These are phyloP conservation scores for Candida sakaeoensis DNA, from an alignment of 805 yeast species.

Conservation along the genomic window DNA sequence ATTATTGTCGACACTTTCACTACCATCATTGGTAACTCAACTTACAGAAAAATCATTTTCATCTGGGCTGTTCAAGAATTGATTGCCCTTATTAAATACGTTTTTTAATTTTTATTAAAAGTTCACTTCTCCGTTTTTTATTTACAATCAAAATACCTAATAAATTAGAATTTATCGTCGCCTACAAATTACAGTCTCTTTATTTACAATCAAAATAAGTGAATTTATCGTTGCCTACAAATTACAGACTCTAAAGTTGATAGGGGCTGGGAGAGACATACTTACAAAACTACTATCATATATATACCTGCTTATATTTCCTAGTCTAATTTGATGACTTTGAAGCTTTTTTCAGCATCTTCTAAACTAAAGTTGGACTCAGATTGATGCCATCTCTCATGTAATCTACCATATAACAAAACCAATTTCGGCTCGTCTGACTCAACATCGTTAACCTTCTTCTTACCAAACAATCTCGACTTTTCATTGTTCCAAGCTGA, in stretches of 20 bases:
- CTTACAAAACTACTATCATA: background rate
- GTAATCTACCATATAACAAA: conserved; percentile 36
- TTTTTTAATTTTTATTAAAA: conserved; percentile 7
- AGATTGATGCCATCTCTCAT: conserved; percentile 43
- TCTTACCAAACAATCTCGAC: conserved; percentile 42
- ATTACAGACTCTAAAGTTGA: no score
- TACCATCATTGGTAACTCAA: conserved; percentile 9
- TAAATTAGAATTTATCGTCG: background rate
- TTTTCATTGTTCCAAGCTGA: conserved; percentile 38
- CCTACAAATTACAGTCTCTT: no score
- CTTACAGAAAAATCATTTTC: conserved; percentile 9
- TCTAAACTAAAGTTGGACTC: conserved; percentile 22
- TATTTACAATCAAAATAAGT: no score
- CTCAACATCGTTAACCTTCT: conserved; percentile 27
- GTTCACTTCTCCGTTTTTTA: background rate
- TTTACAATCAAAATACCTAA: background rate
- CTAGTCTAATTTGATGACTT: conserved; percentile 16
- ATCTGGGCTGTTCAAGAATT: conserved; percentile 10
- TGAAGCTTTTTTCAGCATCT: conserved; percentile 23
- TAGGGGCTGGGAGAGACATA: no score
- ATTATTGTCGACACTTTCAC: conserved; percentile 7
- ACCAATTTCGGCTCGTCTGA: conserved; percentile 38
- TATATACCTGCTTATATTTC: background rate
- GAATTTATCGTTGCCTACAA: no score
- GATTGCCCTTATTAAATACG: conserved; percentile 7